Percentiles rank a stretch among this genome's conserved stretches.
phyloP scores from a whole-genome alignment of 768 basidiomycete genomes.

The Mycena belliarum region DNA sequence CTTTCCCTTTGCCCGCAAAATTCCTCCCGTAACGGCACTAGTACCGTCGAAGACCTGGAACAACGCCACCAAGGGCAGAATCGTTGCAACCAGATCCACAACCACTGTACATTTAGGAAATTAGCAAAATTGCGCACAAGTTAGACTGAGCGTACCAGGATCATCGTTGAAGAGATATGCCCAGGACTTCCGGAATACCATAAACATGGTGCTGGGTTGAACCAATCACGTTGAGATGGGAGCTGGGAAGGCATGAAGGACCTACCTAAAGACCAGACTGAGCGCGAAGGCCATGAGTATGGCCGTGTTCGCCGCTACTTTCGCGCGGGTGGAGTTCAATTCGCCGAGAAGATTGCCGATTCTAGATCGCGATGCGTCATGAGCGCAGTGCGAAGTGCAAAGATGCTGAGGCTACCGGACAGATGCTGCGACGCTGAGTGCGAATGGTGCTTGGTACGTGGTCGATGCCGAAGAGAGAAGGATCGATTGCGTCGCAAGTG shows the following conservation, averaged over 20 bases:
- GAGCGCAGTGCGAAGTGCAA: not conserved
- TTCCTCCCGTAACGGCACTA: slow-evolving; percentile 65
- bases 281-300: slow-evolving; percentile 66
- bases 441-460: slow-evolving; percentile 83
- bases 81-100: slow-evolving; percentile 60
- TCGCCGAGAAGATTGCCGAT: slow-evolving; percentile 91
- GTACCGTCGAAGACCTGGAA: slow-evolving; percentile 88
- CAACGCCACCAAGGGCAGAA: slow-evolving; percentile 74
- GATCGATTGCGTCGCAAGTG: slow-evolving; percentile 88
- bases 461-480: slow-evolving; percentile 74
- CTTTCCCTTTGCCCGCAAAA: slow-evolving; percentile 82
- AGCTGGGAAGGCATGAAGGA: not conserved
- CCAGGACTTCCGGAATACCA: slow-evolving; percentile 66
- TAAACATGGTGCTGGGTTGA: slow-evolving; percentile 47
- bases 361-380: slow-evolving; percentile 35
- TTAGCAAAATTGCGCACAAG: not conserved
- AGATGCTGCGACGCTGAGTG: slow-evolving; percentile 79
- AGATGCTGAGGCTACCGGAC: slow-evolving; percentile 58
- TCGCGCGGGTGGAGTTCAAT: slow-evolving; percentile 70
- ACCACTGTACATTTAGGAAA: slow-evolving; percentile 39
- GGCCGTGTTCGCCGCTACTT: slow-evolving; percentile 62
- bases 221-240: not conserved
- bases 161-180: slow-evolving; percentile 75
- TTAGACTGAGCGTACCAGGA: slow-evolving; percentile 41
- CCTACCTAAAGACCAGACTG: slow-evolving; percentile 66